Base-by-base conservation (phyloP, 768 basidiomycete genomes). In the Amanita fuliginea region DNA sequence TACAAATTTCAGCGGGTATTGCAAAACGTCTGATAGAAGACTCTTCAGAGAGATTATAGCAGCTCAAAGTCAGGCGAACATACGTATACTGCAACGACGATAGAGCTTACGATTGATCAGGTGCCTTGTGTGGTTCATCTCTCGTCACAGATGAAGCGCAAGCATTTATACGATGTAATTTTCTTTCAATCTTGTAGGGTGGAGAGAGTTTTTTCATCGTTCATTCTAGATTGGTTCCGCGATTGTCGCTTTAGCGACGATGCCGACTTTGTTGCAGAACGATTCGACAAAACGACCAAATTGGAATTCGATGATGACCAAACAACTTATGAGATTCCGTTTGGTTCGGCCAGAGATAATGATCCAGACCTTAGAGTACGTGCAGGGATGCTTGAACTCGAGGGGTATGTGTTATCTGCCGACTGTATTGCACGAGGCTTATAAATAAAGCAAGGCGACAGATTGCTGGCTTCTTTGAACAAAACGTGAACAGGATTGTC, bases 231-330 rank as follows among this genome's bases (percentile, higher is more conserved):
- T 18, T 64, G 64, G 46, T 60, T 75, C 11, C 48, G 47, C 11
- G 61, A 63, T 16, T 70, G 70, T 13, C 62, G 60, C 43, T 75
- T 64, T 33, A 42, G 53, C 2, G 67, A 67, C 5, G 69, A 73
- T 40, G 53, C 73, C n/a, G 50, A 55, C 21, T 52, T 66, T 14
- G 71, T 76, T 46, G 58, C 59, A 3, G 53, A 56, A 10, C 57
- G 58, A 30, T 76, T 76, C 45, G 74, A 76, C 55, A 65, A 64
- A 48, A 61, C 62, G 4, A 66, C 71, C 3, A 75, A 74, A 49
- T 60, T 64, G 2, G 58, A 61, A 14, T 76, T 76, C 54, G 59
- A 53, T 14, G 58, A 63, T 42, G 47, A 62, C 10, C 35, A 54
- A 4, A 65, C 67, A 6, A 61, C 65, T 14, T 64, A 64, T 14